Percentiles rank a stretch among this genome's conserved stretches.
phyloP scores from a whole-genome alignment of 1,284 basidiomycete species.

The Ustilago sp. region DNA sequence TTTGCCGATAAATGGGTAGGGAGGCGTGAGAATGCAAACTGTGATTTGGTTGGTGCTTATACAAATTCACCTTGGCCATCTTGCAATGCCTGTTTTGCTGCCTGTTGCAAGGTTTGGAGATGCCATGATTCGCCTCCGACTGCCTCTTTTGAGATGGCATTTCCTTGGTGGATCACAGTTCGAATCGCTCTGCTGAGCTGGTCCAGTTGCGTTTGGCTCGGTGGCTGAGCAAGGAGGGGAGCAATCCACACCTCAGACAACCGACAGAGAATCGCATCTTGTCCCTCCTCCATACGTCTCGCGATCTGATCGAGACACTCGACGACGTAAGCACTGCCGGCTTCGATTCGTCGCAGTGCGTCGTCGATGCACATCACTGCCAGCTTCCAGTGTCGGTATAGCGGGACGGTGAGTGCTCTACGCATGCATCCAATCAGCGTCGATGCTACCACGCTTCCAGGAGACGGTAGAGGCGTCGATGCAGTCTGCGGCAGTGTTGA shows the following conservation, averaged over 20 bases:
- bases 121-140: constrained; percentile 44
- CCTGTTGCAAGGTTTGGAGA: constrained; percentile 34
- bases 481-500: constrained; percentile 1
- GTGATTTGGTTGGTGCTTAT: constrained; percentile 4
- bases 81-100: constrained; percentile 32
- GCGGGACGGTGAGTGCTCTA: constrained; percentile 26
- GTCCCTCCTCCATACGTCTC: constrained; percentile 12
- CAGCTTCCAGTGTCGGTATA: constrained; percentile 50
- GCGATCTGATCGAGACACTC: constrained; percentile 18
- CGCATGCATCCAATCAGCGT: constrained; percentile 30
- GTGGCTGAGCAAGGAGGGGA: constrained; percentile 10
- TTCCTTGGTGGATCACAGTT: constrained; percentile 5
- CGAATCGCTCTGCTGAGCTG: constrained; percentile 9
- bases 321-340: constrained; percentile 16
- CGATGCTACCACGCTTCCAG: constrained; percentile 8
- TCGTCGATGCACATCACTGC: constrained; percentile 25
- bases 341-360: constrained; percentile 12
- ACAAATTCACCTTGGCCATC: constrained; percentile 53
- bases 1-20: not conserved
- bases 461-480: not conserved
- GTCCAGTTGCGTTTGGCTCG: constrained; percentile 3
- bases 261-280: constrained; percentile 27
- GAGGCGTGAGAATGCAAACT: too few species aligned
- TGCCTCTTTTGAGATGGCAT: constrained; percentile 16
- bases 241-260: constrained; percentile 29